Evolutionary conservation across 306 rosid genomes (phyloP).

Genomic region (Cucumis melo): DNA sequence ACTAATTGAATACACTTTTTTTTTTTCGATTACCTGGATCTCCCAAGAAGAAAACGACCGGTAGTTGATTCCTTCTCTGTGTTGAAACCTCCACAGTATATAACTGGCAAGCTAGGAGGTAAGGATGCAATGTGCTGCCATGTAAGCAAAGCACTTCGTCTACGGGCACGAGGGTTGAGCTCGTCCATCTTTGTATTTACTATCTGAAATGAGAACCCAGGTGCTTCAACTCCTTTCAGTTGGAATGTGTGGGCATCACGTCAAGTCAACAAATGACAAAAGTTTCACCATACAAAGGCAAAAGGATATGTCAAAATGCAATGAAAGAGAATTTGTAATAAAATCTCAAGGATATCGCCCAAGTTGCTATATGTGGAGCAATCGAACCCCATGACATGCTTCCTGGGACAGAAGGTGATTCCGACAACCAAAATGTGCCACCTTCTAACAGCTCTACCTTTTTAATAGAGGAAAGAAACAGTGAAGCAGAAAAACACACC

Average conservation of each 20-base stretch:
- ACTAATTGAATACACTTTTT: background rate
- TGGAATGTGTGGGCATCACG: slow-evolving; percentile 97
- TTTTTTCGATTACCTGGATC: slow-evolving; percentile 53
- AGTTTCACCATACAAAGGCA: slow-evolving; percentile 11
- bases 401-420: slow-evolving; percentile 96
- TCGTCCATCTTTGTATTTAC: slow-evolving; percentile 91
- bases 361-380: slow-evolving; percentile 85
- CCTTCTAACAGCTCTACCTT: slow-evolving; percentile 94
- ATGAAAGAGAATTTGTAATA: slow-evolving; percentile 4
- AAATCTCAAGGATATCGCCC: slow-evolving; percentile 84
- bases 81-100: slow-evolving; percentile 96
- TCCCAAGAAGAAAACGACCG: slow-evolving; percentile 91
- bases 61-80: slow-evolving; percentile 95
- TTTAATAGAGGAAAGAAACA: slow-evolving; percentile 8
- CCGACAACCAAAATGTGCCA: slow-evolving; percentile 98
- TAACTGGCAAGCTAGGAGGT: slow-evolving; percentile 88
- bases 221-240: slow-evolving; percentile 93
- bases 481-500: background rate
- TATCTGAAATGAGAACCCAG: slow-evolving; percentile 89
- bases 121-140: slow-evolving; percentile 99
- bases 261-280: slow-evolving; percentile 48
- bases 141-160: slow-evolving; percentile 93
- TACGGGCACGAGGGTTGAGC: slow-evolving; percentile 76
- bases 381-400: slow-evolving; percentile 94
- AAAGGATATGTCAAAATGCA: slow-evolving; percentile 1